Evolutionary conservation across 306 rosid genomes (phyloP).

Genomic region (Quercus dentata): DNA sequence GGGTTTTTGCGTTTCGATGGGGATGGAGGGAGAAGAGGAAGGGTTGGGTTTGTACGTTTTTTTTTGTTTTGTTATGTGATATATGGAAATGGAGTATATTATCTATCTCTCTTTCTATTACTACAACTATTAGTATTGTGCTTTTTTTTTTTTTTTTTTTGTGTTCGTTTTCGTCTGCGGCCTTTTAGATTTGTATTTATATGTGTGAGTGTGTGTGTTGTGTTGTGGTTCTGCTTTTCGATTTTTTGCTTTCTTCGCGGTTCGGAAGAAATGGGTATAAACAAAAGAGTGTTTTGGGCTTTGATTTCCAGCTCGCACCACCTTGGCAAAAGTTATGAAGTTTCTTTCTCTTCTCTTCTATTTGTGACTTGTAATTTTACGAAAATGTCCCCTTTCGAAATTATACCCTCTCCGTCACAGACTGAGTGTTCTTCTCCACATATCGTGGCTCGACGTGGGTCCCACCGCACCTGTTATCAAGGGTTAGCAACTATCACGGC

Average conservation of each 20-base stretch:
- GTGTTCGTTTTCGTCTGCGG: no score
- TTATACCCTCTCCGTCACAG: not conserved
- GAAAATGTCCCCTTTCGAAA: not conserved
- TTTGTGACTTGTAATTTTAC: not conserved
- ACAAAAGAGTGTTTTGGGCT: not conserved
- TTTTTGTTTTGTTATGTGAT: not conserved
- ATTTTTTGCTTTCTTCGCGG: not conserved
- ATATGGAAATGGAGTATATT: no score
- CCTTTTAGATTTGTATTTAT: not conserved
- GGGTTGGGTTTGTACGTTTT: not conserved
- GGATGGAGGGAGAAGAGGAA: not conserved
- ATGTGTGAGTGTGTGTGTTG: not conserved
- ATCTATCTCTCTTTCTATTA: no score
- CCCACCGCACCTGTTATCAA: not conserved
- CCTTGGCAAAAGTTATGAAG: not conserved
- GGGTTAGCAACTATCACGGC: not conserved
- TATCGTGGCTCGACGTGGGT: not conserved
- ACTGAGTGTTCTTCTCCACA: not conserved
- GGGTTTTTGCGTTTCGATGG: conserved; percentile 35
- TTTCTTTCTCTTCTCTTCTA: not conserved
- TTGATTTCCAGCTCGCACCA: conserved; percentile 1
- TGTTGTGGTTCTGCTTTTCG: not conserved
- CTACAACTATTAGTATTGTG: no score
- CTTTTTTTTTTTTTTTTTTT: no score
- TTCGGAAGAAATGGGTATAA: not conserved